Evolutionary conservation across 768 basidiomycete species (phyloP).

Genomic region (Auriscalpium vulgare): DNA sequence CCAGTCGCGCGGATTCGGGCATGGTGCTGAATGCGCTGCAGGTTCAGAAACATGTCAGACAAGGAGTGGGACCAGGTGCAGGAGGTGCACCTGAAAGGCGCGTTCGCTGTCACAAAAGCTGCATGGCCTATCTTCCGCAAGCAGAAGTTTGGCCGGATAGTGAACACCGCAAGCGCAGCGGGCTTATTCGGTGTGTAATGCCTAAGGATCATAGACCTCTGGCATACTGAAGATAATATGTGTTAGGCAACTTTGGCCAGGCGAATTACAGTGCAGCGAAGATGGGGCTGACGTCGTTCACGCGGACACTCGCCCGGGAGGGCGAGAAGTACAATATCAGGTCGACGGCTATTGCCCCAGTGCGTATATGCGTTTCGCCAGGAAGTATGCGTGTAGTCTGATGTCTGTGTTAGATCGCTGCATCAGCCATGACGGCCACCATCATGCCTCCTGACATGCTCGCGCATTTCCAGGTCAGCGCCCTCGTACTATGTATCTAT

Average conservation of each 20-base stretch:
- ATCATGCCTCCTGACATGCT: slow-evolving; percentile 93
- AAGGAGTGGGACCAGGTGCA: slow-evolving; percentile 87
- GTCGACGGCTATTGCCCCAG: slow-evolving; percentile 83
- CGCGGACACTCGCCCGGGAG: slow-evolving; percentile 87
- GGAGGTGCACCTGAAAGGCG: slow-evolving; percentile 89
- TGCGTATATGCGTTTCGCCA: slow-evolving; percentile 29
- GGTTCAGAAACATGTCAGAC: slow-evolving; percentile 97
- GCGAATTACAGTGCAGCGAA: slow-evolving; percentile 98
- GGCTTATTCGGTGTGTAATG: slow-evolving; percentile 71
- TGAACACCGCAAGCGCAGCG: slow-evolving; percentile 94
- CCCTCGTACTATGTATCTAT: background rate
- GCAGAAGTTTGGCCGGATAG: slow-evolving; percentile 88
- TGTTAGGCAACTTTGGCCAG: slow-evolving; percentile 86
- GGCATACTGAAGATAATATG: background rate
- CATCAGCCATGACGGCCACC: slow-evolving; percentile 92
- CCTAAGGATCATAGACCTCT: background rate
- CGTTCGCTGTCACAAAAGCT: slow-evolving; percentile 88
- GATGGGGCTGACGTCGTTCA: slow-evolving; percentile 90
- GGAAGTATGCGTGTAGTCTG: background rate
- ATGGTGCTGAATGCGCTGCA: slow-evolving; percentile 19
- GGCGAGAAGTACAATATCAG: slow-evolving; percentile 89
- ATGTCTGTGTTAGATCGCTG: slow-evolving; percentile 60
- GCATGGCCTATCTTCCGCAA: slow-evolving; percentile 94
- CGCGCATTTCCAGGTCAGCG: slow-evolving; percentile 63
- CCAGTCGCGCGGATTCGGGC: background rate